Evolutionary conservation across 2,329 filamentous ascomycete species (phyloP).

Genomic region (Calonectria hawksworthii): DNA sequence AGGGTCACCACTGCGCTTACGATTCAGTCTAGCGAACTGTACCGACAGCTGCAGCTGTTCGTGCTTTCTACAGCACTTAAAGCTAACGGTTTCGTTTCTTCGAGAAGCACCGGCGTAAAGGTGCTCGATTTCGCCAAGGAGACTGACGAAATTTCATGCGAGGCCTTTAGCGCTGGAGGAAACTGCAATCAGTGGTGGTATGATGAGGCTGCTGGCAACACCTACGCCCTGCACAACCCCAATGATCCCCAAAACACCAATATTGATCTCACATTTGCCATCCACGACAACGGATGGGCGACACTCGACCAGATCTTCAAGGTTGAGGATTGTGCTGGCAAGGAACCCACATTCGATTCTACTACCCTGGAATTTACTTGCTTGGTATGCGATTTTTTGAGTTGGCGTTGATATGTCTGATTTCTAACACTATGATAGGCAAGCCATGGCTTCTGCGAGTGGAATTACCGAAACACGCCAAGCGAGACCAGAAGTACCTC

Average conservation of each 20-base stretch:
- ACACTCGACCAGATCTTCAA: conserved; percentile 42
- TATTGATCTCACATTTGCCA: conserved; percentile 36
- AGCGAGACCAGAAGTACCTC: conserved; percentile 9
- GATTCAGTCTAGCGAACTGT: conserved; percentile 39
- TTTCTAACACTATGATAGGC: background rate
- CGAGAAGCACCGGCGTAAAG: conserved; percentile 38
- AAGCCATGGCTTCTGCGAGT: conserved; percentile 43
- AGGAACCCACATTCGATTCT: conserved; percentile 38
- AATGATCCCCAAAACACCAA: conserved; percentile 39
- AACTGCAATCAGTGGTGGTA: conserved; percentile 42
- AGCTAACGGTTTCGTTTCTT: conserved; percentile 40
- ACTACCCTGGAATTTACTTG: conserved; percentile 37
- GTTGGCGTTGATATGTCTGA: background rate
- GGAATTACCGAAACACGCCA: conserved; percentile 32
- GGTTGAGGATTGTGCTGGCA: conserved; percentile 41
- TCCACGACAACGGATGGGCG: conserved; percentile 42
- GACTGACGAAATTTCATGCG: conserved; percentile 24
- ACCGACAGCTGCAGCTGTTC: conserved; percentile 40
- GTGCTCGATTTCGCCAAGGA: conserved; percentile 36
- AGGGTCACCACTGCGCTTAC: conserved; percentile 42
- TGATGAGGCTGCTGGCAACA: conserved; percentile 37
- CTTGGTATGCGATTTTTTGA: conserved; percentile 16
- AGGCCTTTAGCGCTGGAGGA: conserved; percentile 13
- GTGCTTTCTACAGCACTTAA: conserved; percentile 39
- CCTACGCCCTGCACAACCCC: conserved; percentile 44